phyloP scores from a whole-genome alignment of 2,329 filamentous ascomycete genomes.

The Colletotrichum sp. region DNA sequence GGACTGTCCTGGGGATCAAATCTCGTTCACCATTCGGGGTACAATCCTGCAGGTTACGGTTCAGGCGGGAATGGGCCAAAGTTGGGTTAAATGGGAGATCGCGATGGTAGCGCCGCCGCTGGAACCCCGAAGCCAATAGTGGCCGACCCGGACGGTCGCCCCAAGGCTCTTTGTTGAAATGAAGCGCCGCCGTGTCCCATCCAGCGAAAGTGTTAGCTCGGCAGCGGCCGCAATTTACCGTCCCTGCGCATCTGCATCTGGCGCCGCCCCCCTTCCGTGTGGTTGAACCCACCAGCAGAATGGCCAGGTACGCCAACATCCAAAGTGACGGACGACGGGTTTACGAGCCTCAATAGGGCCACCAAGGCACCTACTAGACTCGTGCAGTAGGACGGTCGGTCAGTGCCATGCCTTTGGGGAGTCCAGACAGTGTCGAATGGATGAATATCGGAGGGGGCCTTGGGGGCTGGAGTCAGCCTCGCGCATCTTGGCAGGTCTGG shows the following conservation, averaged over 20 bases:
- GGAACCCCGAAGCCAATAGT: constrained; percentile 17
- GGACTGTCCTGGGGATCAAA: not conserved
- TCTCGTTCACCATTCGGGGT: not conserved
- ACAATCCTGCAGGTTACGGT: not conserved
- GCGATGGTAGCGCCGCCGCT: constrained; percentile 17
- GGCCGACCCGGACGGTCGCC: constrained; percentile 4
- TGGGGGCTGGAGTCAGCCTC: constrained; percentile 11
- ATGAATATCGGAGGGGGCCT: not conserved
- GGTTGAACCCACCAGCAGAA: not conserved
- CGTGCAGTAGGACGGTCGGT: not conserved
- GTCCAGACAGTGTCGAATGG: not conserved
- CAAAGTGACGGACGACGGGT: not conserved
- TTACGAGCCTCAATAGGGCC: not conserved
- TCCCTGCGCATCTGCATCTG: constrained; percentile 12
- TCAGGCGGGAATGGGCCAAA: constrained; percentile 5
- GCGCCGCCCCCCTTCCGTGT: not conserved
- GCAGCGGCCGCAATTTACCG: constrained; percentile 18
- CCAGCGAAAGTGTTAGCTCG: constrained; percentile 15
- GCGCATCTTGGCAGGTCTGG: constrained; percentile 11
- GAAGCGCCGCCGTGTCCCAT: constrained; percentile 1
- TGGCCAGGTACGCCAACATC: not conserved
- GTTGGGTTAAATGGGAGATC: not conserved
- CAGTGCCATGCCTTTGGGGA: not conserved
- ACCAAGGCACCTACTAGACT: not conserved
- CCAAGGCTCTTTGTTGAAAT: constrained; percentile 18